Conservation (phyloP, 345 rosid species). For the Citropsis articulata region DNA sequence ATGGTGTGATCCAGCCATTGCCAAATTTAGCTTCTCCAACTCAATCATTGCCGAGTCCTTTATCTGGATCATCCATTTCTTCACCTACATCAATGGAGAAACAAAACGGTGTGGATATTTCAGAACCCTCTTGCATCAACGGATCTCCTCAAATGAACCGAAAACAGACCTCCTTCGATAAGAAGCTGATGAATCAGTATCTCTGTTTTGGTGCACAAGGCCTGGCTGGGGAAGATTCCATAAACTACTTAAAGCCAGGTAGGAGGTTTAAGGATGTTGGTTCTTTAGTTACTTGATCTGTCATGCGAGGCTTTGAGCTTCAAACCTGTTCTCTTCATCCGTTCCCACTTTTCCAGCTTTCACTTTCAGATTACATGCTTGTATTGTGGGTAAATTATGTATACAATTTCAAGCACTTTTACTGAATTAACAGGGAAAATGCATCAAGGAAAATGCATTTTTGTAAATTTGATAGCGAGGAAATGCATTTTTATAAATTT, state of each 20-base stretch:
- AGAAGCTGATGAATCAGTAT: conserved; percentile 59
- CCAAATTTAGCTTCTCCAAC: conserved; percentile 34
- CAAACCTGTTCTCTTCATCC: background rate
- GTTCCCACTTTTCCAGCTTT: background rate
- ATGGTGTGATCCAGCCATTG: conserved; percentile 65
- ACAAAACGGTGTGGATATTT: conserved; percentile 19
- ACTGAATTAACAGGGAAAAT: no score
- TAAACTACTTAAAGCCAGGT: conserved; percentile 19
- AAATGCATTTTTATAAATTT: background rate
- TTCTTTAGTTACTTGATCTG: conserved; percentile 42
- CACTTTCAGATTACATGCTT: background rate
- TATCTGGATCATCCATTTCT: conserved; percentile 34
- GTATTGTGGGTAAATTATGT: background rate
- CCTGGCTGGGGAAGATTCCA: conserved; percentile 44
- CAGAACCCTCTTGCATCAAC: conserved; percentile 6
- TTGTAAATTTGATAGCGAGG: no score
- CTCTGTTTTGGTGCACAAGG: conserved; percentile 70
- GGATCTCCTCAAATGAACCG: conserved; percentile 16
- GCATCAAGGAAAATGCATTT: background rate
- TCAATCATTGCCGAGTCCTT: conserved; percentile 42
- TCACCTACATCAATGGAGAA: conserved; percentile 36
- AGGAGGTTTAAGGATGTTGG: conserved; percentile 39
- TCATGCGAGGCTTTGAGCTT: background rate
- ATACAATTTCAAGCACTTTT: no score
- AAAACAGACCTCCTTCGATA: conserved; percentile 41